Base-by-base conservation (phyloP, 75 land plant genomes). In the Sequoiadendron giganteum region DNA sequence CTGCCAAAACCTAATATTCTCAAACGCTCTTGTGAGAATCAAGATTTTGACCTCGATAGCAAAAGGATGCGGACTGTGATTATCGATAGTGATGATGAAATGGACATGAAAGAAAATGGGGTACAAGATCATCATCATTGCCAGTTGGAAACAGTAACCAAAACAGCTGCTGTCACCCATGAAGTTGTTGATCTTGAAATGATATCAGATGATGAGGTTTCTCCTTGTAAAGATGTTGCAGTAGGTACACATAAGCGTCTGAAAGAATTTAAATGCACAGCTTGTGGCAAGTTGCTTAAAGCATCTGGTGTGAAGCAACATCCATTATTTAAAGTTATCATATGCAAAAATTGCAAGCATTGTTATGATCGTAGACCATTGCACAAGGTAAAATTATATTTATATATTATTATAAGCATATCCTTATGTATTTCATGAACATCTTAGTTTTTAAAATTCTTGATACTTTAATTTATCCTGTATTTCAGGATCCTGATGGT, bases 81-180 rank as follows among this genome's bases (percentile, higher is more conserved):
- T 47, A 88, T 93, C 86, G 98, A 95, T 82, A 92, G 94, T 90
- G 99, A 97, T 92, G 99, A 94, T 88, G 97, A 97, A 86, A 68
- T 85, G 65, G 88, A 72, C 13, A 79, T 54, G 49, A 56, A 36
- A 78, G 88, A 90, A 28, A 58, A 87, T 85, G 38, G 58, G 56
- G 55, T 16, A 30, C 84, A 65, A 21, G 75, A 32, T 76, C 18
- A 13, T 52, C 8, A 34, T 25, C 28, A 15, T 82, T 77, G 42
- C 25, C 84, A 10, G 30, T 43, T 70, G 16, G 48, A 83, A 34
- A 56, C 42, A 32, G 86, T 81, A 25, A 55, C 49, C 10, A 86
- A 91, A 38, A 49, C 87, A 32, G 43, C 36, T 13, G 43, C 30
- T 34, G 87, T 77, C 47, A 87, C 30, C 1, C 88, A 85, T 55